Evolutionary conservation across 176 grass and related monocot genomes (phyloP).

Genomic region (Ampelocalamus luodianensis): DNA sequence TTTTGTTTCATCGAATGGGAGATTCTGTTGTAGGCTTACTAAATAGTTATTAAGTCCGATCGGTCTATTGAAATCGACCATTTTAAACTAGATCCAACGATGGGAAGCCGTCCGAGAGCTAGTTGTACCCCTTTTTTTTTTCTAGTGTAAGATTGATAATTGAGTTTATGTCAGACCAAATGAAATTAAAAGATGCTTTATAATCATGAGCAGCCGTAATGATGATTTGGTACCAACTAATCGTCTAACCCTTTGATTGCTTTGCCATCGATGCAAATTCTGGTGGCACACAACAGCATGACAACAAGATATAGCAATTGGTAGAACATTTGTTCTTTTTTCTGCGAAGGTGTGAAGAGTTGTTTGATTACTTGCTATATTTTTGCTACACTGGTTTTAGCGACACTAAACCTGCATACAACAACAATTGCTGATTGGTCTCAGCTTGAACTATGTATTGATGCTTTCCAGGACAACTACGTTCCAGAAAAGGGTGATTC

Average conservation of each 20-base stretch:
- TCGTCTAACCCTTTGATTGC: background rate
- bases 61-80: too few relatives aligned
- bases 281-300: background rate
- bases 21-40: too few relatives aligned
- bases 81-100: too few relatives aligned
- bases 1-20: too few relatives aligned
- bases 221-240: constrained; percentile 23
- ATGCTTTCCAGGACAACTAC: too few relatives aligned
- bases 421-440: background rate
- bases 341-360: background rate
- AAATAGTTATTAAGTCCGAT: too few relatives aligned
- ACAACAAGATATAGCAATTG: background rate
- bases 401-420: background rate
- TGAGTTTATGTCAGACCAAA: background rate
- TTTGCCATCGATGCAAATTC: background rate
- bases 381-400: background rate
- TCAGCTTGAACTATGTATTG: background rate
- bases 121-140: background rate
- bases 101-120: too few relatives aligned
- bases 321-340: background rate
- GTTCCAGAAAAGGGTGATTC: too few relatives aligned
- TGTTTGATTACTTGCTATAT: background rate
- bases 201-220: background rate
- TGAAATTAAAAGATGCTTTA: background rate
- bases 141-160: background rate